phyloP scores from a whole-genome alignment of 2,329 filamentous ascomycete species.

The Aspergillus transmontanensis region DNA sequence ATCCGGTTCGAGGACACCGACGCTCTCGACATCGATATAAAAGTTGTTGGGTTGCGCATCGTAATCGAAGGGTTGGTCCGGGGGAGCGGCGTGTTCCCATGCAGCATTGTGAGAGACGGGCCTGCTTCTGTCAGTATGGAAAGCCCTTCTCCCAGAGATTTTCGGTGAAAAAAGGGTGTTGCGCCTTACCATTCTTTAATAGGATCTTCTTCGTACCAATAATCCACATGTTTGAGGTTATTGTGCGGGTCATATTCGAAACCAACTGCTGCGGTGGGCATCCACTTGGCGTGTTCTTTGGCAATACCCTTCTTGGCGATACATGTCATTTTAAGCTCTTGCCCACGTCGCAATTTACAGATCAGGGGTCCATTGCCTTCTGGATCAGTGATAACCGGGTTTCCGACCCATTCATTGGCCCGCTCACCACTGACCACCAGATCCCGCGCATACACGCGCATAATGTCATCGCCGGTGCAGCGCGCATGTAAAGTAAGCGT shows the following conservation, averaged over 20 bases:
- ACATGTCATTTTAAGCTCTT: slow-evolving; percentile 87
- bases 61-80: slow-evolving; percentile 88
- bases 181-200: slow-evolving; percentile 75
- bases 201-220: slow-evolving; percentile 91
- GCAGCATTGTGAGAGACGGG: slow-evolving; percentile 49
- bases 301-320: slow-evolving; percentile 98
- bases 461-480: slow-evolving; percentile 81
- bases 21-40: slow-evolving; percentile 91
- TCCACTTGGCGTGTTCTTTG: slow-evolving; percentile 99
- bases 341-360: slow-evolving; percentile 83
- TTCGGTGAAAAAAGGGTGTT: not conserved
- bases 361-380: slow-evolving; percentile 82
- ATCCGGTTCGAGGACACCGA: slow-evolving; percentile 86
- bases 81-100: slow-evolving; percentile 76
- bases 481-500: slow-evolving; percentile 81
- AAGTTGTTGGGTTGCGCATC: slow-evolving; percentile 82
- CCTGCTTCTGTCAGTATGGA: slow-evolving; percentile 24
- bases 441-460: slow-evolving; percentile 93
- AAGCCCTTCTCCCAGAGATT: not conserved
- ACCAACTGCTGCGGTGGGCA: slow-evolving; percentile 84
- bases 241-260: slow-evolving; percentile 99
- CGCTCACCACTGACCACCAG: slow-evolving; percentile 71
- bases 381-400: slow-evolving; percentile 80
- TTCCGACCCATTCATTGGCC: slow-evolving; percentile 74
- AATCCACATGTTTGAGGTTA: slow-evolving; percentile 85